These are phyloP conservation scores for Termitomyces sp. DNA, from an alignment of 768 basidiomycete genomes.

Conservation along the genomic window DNA sequence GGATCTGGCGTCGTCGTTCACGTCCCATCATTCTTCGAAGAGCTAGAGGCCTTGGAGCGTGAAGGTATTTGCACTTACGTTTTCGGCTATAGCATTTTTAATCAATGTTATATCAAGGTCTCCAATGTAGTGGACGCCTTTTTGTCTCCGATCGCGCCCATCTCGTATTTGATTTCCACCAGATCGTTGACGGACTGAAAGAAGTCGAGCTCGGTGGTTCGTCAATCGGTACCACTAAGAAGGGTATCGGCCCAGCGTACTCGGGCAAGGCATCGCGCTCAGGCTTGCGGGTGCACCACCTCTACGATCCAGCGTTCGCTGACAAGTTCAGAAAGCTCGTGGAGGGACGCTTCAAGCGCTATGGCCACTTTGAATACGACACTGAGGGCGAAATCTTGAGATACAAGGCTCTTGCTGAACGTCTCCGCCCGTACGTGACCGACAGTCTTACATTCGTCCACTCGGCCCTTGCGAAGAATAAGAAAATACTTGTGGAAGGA, in stretches of 20 bases:
- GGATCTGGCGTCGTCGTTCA: constrained; percentile 97
- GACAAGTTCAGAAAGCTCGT: constrained; percentile 92
- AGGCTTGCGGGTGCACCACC: constrained; percentile 92
- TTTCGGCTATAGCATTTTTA: neutral
- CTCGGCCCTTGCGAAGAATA: constrained; percentile 67
- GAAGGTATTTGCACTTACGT: constrained; percentile 57
- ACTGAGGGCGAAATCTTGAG: constrained; percentile 93
- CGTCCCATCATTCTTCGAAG: constrained; percentile 90
- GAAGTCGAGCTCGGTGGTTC: constrained; percentile 95
- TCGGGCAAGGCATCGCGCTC: constrained; percentile 96
- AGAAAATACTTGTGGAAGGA: constrained; percentile 89
- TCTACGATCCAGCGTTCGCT: constrained; percentile 87
- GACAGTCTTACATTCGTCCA: constrained; percentile 89
- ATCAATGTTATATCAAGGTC: constrained; percentile 46
- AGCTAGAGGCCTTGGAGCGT: constrained; percentile 79
- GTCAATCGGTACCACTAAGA: constrained; percentile 97
- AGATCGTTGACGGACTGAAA: constrained; percentile 98
- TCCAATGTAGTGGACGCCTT: constrained; percentile 79
- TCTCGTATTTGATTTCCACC: constrained; percentile 98
- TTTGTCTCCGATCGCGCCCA: constrained; percentile 96
- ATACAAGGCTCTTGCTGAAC: constrained; percentile 85
- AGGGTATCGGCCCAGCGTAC: constrained; percentile 98
- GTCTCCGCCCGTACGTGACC: constrained; percentile 83
- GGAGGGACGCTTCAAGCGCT: constrained; percentile 96
- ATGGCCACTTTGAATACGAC: constrained; percentile 97